A percentile compares a stretch with the other conserved stretches of the same genome.
phyloP scores from a whole-genome alignment of 73 alveolate genomes.

The Effrenium voratum region DNA sequence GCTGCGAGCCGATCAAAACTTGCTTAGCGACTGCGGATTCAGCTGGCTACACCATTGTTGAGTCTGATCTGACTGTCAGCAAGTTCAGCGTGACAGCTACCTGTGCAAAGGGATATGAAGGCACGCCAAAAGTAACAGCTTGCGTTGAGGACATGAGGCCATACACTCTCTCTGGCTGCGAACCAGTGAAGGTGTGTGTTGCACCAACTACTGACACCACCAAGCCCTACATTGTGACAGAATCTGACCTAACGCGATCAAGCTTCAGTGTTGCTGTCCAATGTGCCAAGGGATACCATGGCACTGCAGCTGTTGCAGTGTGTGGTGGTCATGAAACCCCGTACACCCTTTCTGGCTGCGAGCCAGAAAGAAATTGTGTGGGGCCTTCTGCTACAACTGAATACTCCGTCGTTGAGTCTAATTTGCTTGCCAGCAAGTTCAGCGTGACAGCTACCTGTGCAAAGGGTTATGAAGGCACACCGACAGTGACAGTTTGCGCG shows the following conservation, averaged over 20 bases:
- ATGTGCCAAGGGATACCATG: not conserved
- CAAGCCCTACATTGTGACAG: not conserved
- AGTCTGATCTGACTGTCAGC: not conserved
- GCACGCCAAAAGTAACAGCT: not conserved
- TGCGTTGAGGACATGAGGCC: not conserved
- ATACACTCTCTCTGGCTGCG: not conserved
- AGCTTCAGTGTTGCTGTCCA: not conserved
- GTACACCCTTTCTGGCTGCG: not conserved
- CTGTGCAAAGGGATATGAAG: not conserved
- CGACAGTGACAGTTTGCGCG: not conserved
- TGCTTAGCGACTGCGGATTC: not conserved
- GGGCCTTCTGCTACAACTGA: not conserved
- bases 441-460: not conserved
- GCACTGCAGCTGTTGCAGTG: not conserved
- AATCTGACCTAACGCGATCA: not conserved
- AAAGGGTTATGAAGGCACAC: not conserved
- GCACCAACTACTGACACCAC: not conserved
- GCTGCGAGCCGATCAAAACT: not conserved
- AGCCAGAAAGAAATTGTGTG: not conserved
- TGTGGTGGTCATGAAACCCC: not conserved
- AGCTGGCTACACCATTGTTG: not conserved
- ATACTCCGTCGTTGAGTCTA: not conserved
- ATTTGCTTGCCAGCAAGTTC: not conserved
- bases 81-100: not conserved
- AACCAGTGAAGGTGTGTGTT: not conserved